phyloP scores from a whole-genome alignment of 2,329 filamentous ascomycete species.

The Cercospora citrullina region DNA sequence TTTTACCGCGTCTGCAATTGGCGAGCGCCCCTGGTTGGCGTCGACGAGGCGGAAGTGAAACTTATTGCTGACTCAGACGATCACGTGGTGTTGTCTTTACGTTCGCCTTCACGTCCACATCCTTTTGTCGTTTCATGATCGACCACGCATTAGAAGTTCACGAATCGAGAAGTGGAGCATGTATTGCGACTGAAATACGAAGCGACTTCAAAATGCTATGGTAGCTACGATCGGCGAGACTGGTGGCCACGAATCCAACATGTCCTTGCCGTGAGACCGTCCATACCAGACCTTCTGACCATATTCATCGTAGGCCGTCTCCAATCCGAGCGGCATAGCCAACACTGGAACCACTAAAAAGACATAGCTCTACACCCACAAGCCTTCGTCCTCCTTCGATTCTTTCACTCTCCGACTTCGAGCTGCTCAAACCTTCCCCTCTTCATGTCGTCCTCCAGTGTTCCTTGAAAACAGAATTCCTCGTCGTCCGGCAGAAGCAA shows the following conservation, averaged over 20 bases:
- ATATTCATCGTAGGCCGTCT: not conserved
- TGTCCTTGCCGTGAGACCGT: not conserved
- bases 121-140: not conserved
- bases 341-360: not conserved
- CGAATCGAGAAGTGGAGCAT: not conserved
- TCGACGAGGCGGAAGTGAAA: conserved; percentile 1
- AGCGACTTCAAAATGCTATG: not conserved
- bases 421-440: not conserved
- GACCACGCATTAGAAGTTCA: not conserved
- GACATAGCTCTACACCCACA: not conserved
- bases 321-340: not conserved
- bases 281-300: not conserved
- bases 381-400: not conserved
- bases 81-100: not conserved
- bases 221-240: not conserved
- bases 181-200: not conserved
- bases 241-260: not conserved
- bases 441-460: not conserved
- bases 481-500: not conserved
- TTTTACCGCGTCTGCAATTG: conserved; percentile 4
- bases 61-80: not conserved
- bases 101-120: not conserved
- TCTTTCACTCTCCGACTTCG: not conserved
- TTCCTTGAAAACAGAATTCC: not conserved
- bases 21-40: conserved; percentile 2